These are phyloP conservation scores for Coemansia sp. DNA, from an alignment of 192 early-diverging fungal genomes.

Conservation along the genomic window DNA sequence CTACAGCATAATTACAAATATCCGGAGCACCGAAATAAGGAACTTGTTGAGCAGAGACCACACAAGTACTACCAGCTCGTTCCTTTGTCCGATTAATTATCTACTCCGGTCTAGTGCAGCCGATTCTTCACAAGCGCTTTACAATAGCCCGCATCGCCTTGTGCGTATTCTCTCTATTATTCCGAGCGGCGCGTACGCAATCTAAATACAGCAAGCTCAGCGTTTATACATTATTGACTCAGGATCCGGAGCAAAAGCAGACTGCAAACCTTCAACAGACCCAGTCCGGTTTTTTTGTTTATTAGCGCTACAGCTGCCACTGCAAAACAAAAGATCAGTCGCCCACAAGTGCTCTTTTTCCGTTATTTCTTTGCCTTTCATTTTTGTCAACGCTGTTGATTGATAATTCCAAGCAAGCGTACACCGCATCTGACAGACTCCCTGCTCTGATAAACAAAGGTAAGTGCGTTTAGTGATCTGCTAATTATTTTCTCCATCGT, in stretches of 20 bases:
- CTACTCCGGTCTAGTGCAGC: not conserved
- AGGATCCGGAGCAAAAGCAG: not conserved
- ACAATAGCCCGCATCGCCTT: not conserved
- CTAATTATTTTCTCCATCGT: not conserved
- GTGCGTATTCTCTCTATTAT: not conserved
- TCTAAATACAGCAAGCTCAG: not conserved
- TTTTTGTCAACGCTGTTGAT: not conserved
- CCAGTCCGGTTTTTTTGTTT: not conserved
- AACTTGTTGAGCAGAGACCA: not conserved
- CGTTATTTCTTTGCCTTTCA: no score
- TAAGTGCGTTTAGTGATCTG: not conserved
- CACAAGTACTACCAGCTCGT: not conserved
- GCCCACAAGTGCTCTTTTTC: no score
- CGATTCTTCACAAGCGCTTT: not conserved
- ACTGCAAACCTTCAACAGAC: not conserved
- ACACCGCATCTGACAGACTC: not conserved
- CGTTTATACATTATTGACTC: no score
- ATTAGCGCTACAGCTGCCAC: not conserved
- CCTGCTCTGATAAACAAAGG: not conserved
- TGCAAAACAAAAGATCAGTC: not conserved
- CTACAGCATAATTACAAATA: not conserved
- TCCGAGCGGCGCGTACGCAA: not conserved
- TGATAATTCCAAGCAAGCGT: not conserved
- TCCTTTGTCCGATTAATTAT: not conserved
- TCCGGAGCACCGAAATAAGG: not conserved